A percentile compares a stretch with the other conserved stretches of the same genome.
Conservation (phyloP, 257 asterid genomes). For the Catharanthus roseus region DNA sequence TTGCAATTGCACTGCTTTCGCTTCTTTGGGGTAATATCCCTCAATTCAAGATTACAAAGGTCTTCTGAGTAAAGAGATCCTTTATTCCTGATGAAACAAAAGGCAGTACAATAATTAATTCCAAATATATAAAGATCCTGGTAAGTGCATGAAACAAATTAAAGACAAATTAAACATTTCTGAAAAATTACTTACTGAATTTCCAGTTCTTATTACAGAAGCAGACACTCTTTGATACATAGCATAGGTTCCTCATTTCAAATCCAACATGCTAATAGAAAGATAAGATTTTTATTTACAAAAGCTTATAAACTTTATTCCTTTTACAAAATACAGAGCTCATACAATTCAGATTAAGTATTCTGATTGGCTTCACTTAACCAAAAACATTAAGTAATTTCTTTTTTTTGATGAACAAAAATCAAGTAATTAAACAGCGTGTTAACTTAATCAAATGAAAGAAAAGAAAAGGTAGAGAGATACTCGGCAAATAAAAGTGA, state of each 20-base stretch:
- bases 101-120: not conserved
- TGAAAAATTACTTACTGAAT: not conserved
- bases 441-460: not conserved
- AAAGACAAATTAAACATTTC: not conserved
- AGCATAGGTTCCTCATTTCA: too few relatives aligned
- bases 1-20: slow-evolving; percentile 69
- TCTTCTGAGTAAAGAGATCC: slow-evolving; percentile 36
- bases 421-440: not conserved
- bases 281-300: too few relatives aligned
- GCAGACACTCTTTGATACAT: too few relatives aligned
- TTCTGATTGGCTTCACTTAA: not conserved
- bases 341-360: too few relatives aligned
- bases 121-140: not conserved
- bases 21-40: slow-evolving; percentile 58
- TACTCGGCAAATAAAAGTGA: slow-evolving; percentile 15
- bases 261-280: too few relatives aligned
- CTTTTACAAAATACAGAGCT: too few relatives aligned
- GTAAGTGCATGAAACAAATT: not conserved
- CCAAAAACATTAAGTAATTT: not conserved
- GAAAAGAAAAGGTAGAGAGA: not conserved
- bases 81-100: slow-evolving; percentile 30
- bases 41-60: slow-evolving; percentile 20
- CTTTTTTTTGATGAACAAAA: too few relatives aligned
- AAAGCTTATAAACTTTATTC: too few relatives aligned
- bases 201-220: not conserved